Evolutionary conservation across 2,329 filamentous ascomycete species (phyloP), one percentile per base, ranked within the genome.

Genomic region (Paracoccidioides brasiliensis): DNA sequence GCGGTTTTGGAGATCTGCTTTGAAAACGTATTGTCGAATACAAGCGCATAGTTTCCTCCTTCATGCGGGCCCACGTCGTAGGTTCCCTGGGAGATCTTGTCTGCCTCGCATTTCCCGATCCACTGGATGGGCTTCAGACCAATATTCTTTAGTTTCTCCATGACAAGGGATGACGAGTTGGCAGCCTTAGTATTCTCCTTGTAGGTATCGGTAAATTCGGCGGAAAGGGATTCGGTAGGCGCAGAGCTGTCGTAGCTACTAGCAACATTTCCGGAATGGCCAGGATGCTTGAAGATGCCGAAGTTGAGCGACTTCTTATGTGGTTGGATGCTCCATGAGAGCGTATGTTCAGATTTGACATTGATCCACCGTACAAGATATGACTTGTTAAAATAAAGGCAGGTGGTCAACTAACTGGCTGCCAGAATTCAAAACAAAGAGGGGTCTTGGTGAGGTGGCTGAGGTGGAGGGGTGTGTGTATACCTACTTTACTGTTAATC

Each of bases 291-390:
- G 73, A 98, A 94, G 66, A 98, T 86, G 67, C 90, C 93, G 70
- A 98, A 95, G 74, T 97, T 96, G 72, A 98, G 86, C 57, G 91
- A 96, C 74, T 96, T 97, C 76, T 95, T 97, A 71, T 97, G 90
- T 45, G 93, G 93, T 68, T 97, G 90, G 42, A 98, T 82, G 66
- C 89, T 96, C 93, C 93, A 98, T 14, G 90, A 95, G 64, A 98
- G 90, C 52, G 90, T 95, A 70, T 95, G 85, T 54, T 86, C 86
- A 60, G 89, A 84, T 55, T 90, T 84, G 63, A 96, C 91, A 68
- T 89, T 86, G 63, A 96, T 88, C 91, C 93, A 98, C 67, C 93
- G 89, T 56, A 98, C 88, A 64, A 98, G 90, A 74, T 98, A 98
- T 61, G 90, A 95, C 93, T 97, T 97, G 63, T 59, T 49, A 45